Conservation (phyloP, 768 basidiomycete species). For the Boletus reticulatus region DNA sequence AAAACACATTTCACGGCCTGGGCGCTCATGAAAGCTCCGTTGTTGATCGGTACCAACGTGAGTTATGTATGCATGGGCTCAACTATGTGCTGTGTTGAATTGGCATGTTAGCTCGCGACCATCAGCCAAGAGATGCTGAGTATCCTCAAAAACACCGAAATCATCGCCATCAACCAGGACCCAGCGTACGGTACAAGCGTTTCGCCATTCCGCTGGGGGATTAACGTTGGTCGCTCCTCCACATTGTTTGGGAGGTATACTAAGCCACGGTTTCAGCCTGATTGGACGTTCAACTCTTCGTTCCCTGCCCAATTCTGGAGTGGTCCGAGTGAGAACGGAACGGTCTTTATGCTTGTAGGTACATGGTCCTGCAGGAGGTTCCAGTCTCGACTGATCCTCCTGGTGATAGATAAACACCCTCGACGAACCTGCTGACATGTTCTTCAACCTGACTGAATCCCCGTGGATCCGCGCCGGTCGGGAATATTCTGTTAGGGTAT, state of each 20-base stretch:
- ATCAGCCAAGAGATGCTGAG: slow-evolving; percentile 48
- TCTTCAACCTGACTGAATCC: slow-evolving; percentile 63
- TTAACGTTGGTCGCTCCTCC: slow-evolving; percentile 45
- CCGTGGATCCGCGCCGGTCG: slow-evolving; percentile 68
- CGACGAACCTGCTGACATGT: slow-evolving; percentile 50
- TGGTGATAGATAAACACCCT: slow-evolving; percentile 52
- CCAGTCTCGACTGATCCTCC: background rate
- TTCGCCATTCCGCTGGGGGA: slow-evolving; percentile 66
- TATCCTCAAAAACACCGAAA: slow-evolving; percentile 60
- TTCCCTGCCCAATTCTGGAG: slow-evolving; percentile 70
- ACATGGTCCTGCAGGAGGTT: background rate
- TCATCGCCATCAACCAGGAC: slow-evolving; percentile 68
- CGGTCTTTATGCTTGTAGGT: slow-evolving; percentile 63
- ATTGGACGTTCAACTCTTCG: slow-evolving; percentile 37
- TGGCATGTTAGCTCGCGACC: slow-evolving; percentile 41
- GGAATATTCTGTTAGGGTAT: slow-evolving; percentile 58
- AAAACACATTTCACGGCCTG: slow-evolving; percentile 71
- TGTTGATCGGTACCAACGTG: slow-evolving; percentile 61
- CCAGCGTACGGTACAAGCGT: slow-evolving; percentile 58
- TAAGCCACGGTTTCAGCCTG: slow-evolving; percentile 24
- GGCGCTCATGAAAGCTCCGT: slow-evolving; percentile 65
- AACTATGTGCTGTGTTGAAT: background rate
- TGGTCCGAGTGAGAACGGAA: slow-evolving; percentile 59
- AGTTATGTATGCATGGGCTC: slow-evolving; percentile 14
- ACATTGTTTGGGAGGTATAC: background rate